Evolutionary conservation across 257 asterid genomes (phyloP).

Genomic region (Gynochthodes officinalis): DNA sequence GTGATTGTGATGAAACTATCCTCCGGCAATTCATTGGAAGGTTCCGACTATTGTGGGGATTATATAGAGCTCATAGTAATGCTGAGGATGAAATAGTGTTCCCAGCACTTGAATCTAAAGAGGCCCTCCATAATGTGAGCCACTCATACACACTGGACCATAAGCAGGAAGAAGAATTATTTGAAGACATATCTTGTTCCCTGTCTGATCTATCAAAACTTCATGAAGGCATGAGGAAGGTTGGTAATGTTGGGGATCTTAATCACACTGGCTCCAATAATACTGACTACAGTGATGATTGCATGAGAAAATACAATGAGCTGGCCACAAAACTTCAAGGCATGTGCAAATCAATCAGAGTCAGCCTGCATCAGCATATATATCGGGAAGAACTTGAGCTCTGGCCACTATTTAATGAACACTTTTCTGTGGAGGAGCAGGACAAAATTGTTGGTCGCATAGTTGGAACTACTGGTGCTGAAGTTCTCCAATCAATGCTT

Average conservation of each 20-base stretch:
- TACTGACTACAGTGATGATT: slow-evolving; percentile 11
- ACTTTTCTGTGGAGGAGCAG: slow-evolving; percentile 49
- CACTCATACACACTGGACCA: slow-evolving; percentile 49
- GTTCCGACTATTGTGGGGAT: slow-evolving; percentile 43
- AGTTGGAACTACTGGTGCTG: slow-evolving; percentile 56
- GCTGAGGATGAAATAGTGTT: slow-evolving; percentile 51
- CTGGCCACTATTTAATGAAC: slow-evolving; percentile 44
- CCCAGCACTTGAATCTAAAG: slow-evolving; percentile 50
- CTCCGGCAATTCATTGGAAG: slow-evolving; percentile 48
- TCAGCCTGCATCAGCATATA: slow-evolving; percentile 48
- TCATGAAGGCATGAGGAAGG: slow-evolving; percentile 25
- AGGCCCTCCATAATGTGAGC: slow-evolving; percentile 45
- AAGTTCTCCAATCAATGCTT: slow-evolving; percentile 49
- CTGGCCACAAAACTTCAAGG: slow-evolving; percentile 50
- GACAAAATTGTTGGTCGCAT: slow-evolving; percentile 48
- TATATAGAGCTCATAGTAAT: slow-evolving; percentile 48
- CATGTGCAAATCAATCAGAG: slow-evolving; percentile 47
- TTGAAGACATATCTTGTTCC: slow-evolving; percentile 35
- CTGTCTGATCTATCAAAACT: slow-evolving; percentile 37
- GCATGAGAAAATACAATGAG: slow-evolving; percentile 30
- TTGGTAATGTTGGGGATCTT: slow-evolving; percentile 7
- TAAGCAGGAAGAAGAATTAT: slow-evolving; percentile 48
- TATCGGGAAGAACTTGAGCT: slow-evolving; percentile 49
- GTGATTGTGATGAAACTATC: slow-evolving; percentile 31
- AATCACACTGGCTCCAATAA: slow-evolving; percentile 8